Base-by-base conservation (phyloP, 768 basidiomycete genomes). In the Leccinellum albellum region DNA sequence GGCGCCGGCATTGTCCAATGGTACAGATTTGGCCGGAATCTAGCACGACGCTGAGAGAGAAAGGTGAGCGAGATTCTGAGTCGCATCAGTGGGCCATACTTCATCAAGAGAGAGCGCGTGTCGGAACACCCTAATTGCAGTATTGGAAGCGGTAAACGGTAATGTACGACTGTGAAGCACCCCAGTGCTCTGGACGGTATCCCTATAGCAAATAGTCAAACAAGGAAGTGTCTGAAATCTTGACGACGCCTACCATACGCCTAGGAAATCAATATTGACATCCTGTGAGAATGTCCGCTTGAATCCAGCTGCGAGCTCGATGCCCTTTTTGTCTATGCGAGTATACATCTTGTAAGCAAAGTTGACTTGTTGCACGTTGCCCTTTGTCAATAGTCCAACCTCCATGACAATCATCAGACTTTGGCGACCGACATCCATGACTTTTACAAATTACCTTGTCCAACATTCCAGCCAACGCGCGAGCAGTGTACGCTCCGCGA, bases 31-130 rank as follows among this genome's bases (percentile, higher is more conserved):
- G 88, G 85, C 26, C 75, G 70, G 65, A 85, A 91, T 66, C 79
- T 83, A n/a, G 80, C 76, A 32, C 88, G 86, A 57, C 76, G 86
- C 86, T 90, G 47, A 15, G 31, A 20, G 28, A 51, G 9, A 29
- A 49, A 46, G 28, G 29, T 73, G 23, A 71, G 53, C 13, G 21
- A 20, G 2, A 47, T 47, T 24, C 37, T 3, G 13, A 26, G 57
- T 40, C 17, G 5, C 15, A 37, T 49, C 42, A 31, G 52, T 44
- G 29, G 23, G 45, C 6, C 65, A 53, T 59, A 87, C 88, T 74
- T 91, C 90, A 59, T 92, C 89, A 37, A 93, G 80, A 12, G 90
- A 75, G 21, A 91, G 74, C 0, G 89, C 91, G 49, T 94, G 91
- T 15, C 91, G 78, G 70, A 92, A 91, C 4, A 78, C 80, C 73